A percentile compares a stretch with the other conserved stretches of the same genome.
Conservation (phyloP, 768 basidiomycete genomes). For the Paxillus rubicundulus region DNA sequence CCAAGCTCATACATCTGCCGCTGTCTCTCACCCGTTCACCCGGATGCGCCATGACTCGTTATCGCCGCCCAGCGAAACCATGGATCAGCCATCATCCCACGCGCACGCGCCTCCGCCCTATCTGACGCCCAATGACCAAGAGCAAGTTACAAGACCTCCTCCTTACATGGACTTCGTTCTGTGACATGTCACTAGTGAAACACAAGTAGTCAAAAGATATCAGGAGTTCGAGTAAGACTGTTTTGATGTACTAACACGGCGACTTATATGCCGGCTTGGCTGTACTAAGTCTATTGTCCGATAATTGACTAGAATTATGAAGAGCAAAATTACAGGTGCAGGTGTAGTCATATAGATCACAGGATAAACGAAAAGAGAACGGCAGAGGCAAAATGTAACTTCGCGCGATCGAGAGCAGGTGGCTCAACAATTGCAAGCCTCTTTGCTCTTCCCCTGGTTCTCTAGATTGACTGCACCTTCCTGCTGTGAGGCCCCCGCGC, state of each 20-base stretch:
- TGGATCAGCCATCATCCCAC: constrained; percentile 39
- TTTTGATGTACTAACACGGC: background rate
- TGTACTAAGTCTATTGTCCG: constrained; percentile 9
- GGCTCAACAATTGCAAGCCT: constrained; percentile 78
- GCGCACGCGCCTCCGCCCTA: constrained; percentile 80
- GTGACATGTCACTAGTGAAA: constrained; percentile 14
- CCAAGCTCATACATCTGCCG: constrained; percentile 21
- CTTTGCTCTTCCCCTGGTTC: constrained; percentile 62
- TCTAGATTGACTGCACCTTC: constrained; percentile 66
- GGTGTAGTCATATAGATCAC: constrained; percentile 25
- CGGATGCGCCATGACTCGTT: constrained; percentile 33
- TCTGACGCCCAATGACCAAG: constrained; percentile 50
- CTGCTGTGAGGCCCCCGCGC: constrained; percentile 50
- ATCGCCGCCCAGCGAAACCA: constrained; percentile 29
- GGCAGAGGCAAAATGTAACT: constrained; percentile 18
- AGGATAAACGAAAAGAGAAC: constrained; percentile 16
- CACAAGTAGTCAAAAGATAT: background rate
- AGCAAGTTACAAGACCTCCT: constrained; percentile 55
- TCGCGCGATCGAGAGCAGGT: constrained; percentile 14
- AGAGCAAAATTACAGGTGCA: constrained; percentile 27
- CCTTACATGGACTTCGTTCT: constrained; percentile 56
- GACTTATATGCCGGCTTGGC: background rate
- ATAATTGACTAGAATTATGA: constrained; percentile 22
- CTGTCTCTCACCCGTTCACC: constrained; percentile 34
- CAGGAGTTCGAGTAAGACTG: background rate